A percentile compares a stretch with the other conserved stretches of the same genome.
These are phyloP conservation scores for Pythium dissotocum DNA, from an alignment of 352 stramenopile genomes.

Conservation along the genomic window DNA sequence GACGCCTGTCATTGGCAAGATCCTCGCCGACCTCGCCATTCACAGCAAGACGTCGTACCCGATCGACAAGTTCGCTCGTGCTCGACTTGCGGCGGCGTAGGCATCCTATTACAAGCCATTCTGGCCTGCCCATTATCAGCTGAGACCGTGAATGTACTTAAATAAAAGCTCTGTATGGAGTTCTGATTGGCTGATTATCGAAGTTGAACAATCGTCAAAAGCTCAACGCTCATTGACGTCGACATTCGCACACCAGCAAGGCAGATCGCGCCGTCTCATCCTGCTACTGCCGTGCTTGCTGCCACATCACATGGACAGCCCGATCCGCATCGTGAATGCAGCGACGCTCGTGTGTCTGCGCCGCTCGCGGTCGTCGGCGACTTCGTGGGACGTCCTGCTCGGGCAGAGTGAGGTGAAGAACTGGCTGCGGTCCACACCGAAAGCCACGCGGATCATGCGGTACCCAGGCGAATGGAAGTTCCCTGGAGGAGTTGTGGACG, in stretches of 20 bases:
- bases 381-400: slow-evolving; percentile 60
- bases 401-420: slow-evolving; percentile 69
- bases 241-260: too few relatives aligned
- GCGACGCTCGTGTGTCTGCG: slow-evolving; percentile 40
- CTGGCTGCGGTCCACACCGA: slow-evolving; percentile 52
- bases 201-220: background rate
- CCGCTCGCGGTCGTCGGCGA: slow-evolving; percentile 12
- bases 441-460: slow-evolving; percentile 49
- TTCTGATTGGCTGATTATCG: slow-evolving; percentile 15
- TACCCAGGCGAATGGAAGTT: slow-evolving; percentile 76
- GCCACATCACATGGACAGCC: slow-evolving; percentile 16
- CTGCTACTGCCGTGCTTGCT: background rate
- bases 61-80: slow-evolving; percentile 35
- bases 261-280: too few relatives aligned
- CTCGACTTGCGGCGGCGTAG: slow-evolving; percentile 1
- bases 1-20: slow-evolving; percentile 80
- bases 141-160: background rate
- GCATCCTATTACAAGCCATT: too few relatives aligned
- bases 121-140: too few relatives aligned
- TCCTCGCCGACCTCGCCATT: slow-evolving; percentile 69
- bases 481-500: slow-evolving; percentile 49
- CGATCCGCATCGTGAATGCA: slow-evolving; percentile 36
- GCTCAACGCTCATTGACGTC: background rate
- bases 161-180: background rate
- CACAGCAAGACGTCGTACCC: slow-evolving; percentile 41